Evolutionary conservation across 2,329 filamentous ascomycete genomes (phyloP).

Genomic region (Trichoderma polysporum): DNA sequence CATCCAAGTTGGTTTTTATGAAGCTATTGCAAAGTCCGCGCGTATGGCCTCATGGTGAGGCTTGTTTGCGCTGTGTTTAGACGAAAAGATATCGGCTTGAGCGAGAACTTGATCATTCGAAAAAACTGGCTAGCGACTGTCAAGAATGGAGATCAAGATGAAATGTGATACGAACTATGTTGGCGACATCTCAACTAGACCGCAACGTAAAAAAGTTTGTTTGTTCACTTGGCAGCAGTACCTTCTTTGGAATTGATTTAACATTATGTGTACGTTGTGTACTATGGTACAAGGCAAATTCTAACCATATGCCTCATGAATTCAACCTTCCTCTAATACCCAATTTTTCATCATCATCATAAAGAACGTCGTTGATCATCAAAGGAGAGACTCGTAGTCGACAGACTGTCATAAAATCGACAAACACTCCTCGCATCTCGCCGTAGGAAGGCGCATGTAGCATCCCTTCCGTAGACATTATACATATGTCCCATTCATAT

Average conservation of each 20-base stretch:
- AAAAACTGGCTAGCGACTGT: background rate
- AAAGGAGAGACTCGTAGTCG: background rate
- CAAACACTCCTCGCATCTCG: background rate
- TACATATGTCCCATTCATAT: background rate
- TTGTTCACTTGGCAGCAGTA: background rate
- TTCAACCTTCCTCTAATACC: background rate
- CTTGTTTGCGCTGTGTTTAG: slow-evolving; percentile 6
- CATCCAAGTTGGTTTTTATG: background rate
- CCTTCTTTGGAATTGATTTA: background rate
- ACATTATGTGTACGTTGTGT: slow-evolving; percentile 6
- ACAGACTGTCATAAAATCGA: background rate
- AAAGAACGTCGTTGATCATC: slow-evolving; percentile 23
- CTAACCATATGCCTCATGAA: background rate
- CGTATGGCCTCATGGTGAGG: slow-evolving; percentile 9
- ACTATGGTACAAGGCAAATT: background rate
- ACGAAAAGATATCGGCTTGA: background rate
- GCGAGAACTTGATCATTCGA: background rate
- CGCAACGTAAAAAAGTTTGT: background rate
- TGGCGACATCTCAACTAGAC: background rate
- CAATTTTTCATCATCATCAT: slow-evolving; percentile 22
- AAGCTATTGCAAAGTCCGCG: background rate
- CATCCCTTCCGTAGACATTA: background rate
- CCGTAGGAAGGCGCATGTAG: background rate
- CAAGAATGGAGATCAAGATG: background rate
- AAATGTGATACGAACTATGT: background rate